Base-by-base conservation (phyloP, 2,329 filamentous ascomycete species). In the Trichophyton schoenleinii region DNA sequence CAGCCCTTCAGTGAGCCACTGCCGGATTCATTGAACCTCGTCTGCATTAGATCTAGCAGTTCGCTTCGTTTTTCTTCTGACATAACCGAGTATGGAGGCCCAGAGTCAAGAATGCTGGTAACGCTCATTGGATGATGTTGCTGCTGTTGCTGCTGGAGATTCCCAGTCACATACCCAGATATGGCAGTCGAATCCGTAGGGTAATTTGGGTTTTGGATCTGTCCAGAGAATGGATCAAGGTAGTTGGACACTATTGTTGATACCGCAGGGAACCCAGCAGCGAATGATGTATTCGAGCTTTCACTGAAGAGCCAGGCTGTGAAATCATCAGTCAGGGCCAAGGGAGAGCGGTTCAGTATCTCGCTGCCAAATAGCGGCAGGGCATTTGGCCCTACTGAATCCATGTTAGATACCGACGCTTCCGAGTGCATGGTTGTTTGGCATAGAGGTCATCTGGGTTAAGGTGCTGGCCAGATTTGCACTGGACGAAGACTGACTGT, bases 351-450 rank as follows among this genome's bases (percentile, higher is more conserved):
- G 67, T 88, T 91, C 63, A 89, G 86, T 18, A 84, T 87, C 67
- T 95, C 90, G 28, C 83, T 86, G 15, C 90, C 90, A 73, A 96
- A 96, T 28, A 96, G 87, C 0, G 92, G 90, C 67, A 95, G 88
- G 3, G 88, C 71, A 63, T 72, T 77, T 3, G 70, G 68, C 11
- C 70, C 68, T 59, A 73, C 70, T 18, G 73, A 68, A 55, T 77
- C 76, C 13, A 75, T 69, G 34, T 69, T 67, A 22, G 69, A 62
- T 20, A 68, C 65, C 31, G 66, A 62, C 34, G 69, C 61, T 60
- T 64, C 65, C 22, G 69, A 58, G 15, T 65, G 63, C 63, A 72
- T 65, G 62, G 70, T 64, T 1, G 66, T 67, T 67, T 5, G 68
- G 60, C 31, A 68, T 66, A 41, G 70, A 60, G 52, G 25, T 20